phyloP scores from a whole-genome alignment of 495 filamentous ascomycete genomes.

The Podospora pseudocomata region DNA sequence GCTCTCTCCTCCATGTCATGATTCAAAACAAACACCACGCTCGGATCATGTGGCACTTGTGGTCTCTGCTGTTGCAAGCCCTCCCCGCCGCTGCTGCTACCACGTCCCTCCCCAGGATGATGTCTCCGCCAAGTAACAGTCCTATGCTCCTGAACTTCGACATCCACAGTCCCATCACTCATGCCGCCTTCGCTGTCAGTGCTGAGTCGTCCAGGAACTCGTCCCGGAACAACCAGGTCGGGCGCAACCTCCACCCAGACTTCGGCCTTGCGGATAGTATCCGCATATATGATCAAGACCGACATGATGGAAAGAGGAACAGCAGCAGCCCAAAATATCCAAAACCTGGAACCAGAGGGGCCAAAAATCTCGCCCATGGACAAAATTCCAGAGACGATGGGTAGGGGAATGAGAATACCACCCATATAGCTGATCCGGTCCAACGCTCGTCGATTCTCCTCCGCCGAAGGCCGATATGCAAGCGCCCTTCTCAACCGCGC shows the following conservation, averaged over 20 bases:
- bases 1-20: slow-evolving; percentile 13
- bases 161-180: not conserved
- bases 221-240: slow-evolving; percentile 16
- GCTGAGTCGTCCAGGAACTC: not conserved
- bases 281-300: slow-evolving; percentile 40
- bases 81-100: not conserved
- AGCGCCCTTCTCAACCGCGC: not conserved
- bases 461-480: not conserved
- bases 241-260: slow-evolving; percentile 43
- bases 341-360: slow-evolving; percentile 35
- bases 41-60: not conserved
- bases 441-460: slow-evolving; percentile 36
- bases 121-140: slow-evolving; percentile 1
- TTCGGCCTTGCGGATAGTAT: slow-evolving; percentile 41
- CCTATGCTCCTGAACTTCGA: slow-evolving; percentile 8
- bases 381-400: slow-evolving; percentile 41
- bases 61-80: not conserved
- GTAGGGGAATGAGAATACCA: slow-evolving; percentile 40
- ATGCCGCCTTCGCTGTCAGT: not conserved
- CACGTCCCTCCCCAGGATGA: not conserved
- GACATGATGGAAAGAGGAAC: slow-evolving; percentile 34
- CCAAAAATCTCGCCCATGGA: slow-evolving; percentile 41
- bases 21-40: slow-evolving; percentile 10
- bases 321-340: slow-evolving; percentile 39
- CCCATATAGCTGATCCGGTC: slow-evolving; percentile 44